Percentiles rank a stretch among this genome's conserved stretches.
These are phyloP conservation scores for button mushroom (Agaricus bisporus) DNA, from an alignment of 768 basidiomycete species.

Conservation along the genomic window DNA sequence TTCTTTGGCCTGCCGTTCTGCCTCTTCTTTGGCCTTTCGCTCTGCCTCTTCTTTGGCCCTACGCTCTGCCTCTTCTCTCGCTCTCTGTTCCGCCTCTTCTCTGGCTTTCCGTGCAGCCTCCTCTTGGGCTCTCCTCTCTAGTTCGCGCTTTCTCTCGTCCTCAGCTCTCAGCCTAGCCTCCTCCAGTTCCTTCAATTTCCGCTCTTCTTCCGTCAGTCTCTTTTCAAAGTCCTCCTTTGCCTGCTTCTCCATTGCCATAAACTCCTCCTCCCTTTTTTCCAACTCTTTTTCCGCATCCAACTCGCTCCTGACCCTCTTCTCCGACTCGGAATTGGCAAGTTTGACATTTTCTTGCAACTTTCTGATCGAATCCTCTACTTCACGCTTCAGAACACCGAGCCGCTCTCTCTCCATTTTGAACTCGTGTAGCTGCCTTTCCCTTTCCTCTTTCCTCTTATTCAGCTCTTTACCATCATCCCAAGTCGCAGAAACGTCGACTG, in stretches of 20 bases:
- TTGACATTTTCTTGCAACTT: neutral
- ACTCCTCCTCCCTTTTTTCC: slow-evolving; percentile 1
- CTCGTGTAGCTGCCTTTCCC: neutral
- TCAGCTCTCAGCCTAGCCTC: neutral
- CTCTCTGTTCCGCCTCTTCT: neutral
- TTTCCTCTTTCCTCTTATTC: slow-evolving; percentile 1
- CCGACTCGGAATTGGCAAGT: neutral
- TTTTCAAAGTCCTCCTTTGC: neutral
- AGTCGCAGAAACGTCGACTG: slow-evolving; percentile 6
- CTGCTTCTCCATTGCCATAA: neutral
- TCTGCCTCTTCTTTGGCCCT: neutral
- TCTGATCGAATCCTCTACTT: slow-evolving; percentile 3
- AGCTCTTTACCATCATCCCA: slow-evolving; percentile 4
- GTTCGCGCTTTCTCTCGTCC: neutral
- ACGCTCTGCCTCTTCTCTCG: neutral
- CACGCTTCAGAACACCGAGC: neutral
- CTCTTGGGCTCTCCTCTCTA: neutral
- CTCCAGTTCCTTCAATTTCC: neutral
- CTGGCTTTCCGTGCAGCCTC: neutral
- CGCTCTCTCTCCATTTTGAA: slow-evolving; percentile 6
- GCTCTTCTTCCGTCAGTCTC: slow-evolving; percentile 5
- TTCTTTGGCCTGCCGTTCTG: neutral
- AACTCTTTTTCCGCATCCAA: neutral
- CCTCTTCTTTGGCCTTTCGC: neutral
- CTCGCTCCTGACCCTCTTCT: slow-evolving; percentile 2